Evolutionary conservation across 441 rosid genomes (phyloP), one percentile per base, ranked within the genome.

Genomic region (Croton setiger): DNA sequence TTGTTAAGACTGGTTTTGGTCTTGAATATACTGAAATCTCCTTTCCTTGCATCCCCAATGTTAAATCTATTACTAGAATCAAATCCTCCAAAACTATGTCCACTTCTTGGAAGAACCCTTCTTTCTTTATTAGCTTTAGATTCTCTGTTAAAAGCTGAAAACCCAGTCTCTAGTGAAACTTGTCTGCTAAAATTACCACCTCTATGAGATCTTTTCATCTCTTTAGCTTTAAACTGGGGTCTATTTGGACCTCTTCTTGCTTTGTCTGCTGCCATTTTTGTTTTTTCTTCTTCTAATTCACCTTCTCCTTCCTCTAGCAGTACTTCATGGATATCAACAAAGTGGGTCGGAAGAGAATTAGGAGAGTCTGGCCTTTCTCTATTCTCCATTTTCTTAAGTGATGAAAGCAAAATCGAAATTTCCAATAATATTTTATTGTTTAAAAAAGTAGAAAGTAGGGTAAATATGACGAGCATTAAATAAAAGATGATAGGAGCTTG

Each of bases 131-230:
- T 81, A 43, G 81, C 79, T 66, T 71, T 76, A 12, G 87, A 75
- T 63, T 87, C 86, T 68, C 79, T 78, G 45, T 75, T 76, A 20
- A 93, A 79, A 11, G 76, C 98, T 7, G 92, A 81, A 78, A 93
- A 93, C 0, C 98, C 97, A 0, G 98, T 91, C 80, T 89, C 98
- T 1, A 89, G 68, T 0, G 98, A 93, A 36, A 93, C 90, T 48
- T 89, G 97, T 80, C 91, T 77, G 76, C 85, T 75, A 63, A 93
- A 80, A 78, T 17, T 47, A 47, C 48, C 14, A 12, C 83, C 71
- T 72, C 77, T 76, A 43, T 75, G 79, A 3, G 81, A 78, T 51
- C 81, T 80, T 72, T 70, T 86, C 37, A 66, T 64, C 17, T 85
- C 88, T 65, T 72, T 71, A 53, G 67, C 66, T 74, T 73, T 79